Percentiles rank a stretch among this genome's conserved stretches.
Evolutionary conservation across 1,139 yeast genomes (phyloP).

Genomic region (Taphrina sp.): DNA sequence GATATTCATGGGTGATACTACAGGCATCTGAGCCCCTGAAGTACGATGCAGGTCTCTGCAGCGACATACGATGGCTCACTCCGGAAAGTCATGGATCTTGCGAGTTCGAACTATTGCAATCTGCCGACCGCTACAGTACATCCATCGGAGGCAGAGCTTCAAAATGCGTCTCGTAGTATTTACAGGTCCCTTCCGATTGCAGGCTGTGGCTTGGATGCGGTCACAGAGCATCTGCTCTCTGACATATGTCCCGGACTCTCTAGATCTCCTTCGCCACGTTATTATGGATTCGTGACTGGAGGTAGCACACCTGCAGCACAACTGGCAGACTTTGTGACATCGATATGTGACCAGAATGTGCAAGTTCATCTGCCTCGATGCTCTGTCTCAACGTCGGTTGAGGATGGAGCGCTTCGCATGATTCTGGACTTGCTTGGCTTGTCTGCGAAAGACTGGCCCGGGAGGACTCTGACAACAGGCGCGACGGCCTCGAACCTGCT

Average conservation of each 20-base stretch:
- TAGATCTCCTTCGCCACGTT: conserved; percentile 1
- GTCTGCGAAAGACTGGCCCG: not conserved
- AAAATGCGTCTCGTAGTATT: not conserved
- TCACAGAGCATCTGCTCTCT: not conserved
- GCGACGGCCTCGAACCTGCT: conserved; percentile 14
- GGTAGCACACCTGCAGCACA: conserved; percentile 16
- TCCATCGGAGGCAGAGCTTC: not conserved
- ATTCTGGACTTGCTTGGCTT: not conserved
- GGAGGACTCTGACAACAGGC: conserved; percentile 15
- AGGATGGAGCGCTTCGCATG: conserved; percentile 15
- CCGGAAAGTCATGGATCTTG: not conserved
- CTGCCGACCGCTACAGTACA: conserved; percentile 5
- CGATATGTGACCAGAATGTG: conserved; percentile 14
- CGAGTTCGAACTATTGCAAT: not conserved
- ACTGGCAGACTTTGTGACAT: conserved; percentile 10
- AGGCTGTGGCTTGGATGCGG: not conserved
- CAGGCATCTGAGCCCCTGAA: no score
- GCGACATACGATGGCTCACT: not conserved
- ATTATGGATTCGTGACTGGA: conserved; percentile 16
- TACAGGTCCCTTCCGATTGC: not conserved
- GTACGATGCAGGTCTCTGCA: conserved; percentile 3
- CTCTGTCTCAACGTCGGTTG: conserved; percentile 5
- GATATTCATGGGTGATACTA: no score
- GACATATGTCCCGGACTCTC: conserved; percentile 17
- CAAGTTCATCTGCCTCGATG: conserved; percentile 14